Evolutionary conservation across 208 protist genomes (phyloP).

Genomic region (Trypanosoma scelopori): DNA sequence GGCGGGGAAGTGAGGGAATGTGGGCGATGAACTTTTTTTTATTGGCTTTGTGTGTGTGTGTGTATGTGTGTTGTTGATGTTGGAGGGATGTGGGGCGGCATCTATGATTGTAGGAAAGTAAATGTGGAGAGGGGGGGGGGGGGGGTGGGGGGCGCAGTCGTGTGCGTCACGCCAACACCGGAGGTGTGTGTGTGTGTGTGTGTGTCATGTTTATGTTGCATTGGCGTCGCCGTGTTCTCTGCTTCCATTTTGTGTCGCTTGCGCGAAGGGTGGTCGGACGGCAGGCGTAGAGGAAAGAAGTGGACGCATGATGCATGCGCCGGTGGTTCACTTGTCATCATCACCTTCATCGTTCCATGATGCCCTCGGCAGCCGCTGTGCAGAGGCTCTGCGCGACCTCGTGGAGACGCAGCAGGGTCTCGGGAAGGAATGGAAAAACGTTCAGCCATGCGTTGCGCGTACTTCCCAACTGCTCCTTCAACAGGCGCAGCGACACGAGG

Average conservation of each 20-base stretch:
- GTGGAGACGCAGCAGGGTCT: slow-evolving; percentile 38
- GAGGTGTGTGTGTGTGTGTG: too few relatives aligned
- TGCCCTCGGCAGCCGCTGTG: slow-evolving; percentile 16
- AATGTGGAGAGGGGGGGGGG: too few relatives aligned
- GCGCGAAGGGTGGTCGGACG: too few relatives aligned
- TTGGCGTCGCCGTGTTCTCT: too few relatives aligned
- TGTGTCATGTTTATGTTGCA: too few relatives aligned
- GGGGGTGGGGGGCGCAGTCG: too few relatives aligned
- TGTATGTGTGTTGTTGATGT: too few relatives aligned
- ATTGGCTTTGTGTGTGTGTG: too few relatives aligned
- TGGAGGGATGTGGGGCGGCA: too few relatives aligned
- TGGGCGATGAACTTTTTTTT: neutral
- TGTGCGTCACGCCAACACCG: too few relatives aligned
- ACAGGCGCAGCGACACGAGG: slow-evolving; percentile 21
- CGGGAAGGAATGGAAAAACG: slow-evolving; percentile 66
- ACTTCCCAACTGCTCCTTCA: slow-evolving; percentile 22
- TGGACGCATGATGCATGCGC: neutral
- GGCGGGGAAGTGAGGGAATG: neutral
- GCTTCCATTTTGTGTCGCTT: too few relatives aligned
- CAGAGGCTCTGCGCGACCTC: slow-evolving; percentile 40
- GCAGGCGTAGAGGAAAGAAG: neutral
- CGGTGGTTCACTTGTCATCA: neutral
- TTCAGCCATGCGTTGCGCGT: slow-evolving; percentile 65
- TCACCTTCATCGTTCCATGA: neutral
- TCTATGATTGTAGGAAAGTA: too few relatives aligned